phyloP scores from a whole-genome alignment of 1,139 yeast genomes.

The Suzukiozyma palmioleophila region DNA sequence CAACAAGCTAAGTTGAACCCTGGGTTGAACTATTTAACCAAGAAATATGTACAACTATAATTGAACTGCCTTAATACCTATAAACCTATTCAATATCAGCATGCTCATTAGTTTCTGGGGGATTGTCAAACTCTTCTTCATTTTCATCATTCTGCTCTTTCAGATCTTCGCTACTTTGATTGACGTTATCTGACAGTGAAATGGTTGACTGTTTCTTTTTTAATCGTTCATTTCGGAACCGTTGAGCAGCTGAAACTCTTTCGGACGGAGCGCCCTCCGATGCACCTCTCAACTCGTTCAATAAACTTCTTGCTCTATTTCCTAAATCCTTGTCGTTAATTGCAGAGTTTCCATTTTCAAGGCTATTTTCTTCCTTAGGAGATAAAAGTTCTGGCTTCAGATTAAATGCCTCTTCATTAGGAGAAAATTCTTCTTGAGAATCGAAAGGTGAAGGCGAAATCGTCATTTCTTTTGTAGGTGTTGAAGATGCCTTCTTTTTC shows the following conservation, averaged over 20 bases:
- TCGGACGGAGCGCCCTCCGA: slow-evolving; percentile 17
- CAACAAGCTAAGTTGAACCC: background rate
- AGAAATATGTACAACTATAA: background rate
- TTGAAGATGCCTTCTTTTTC: slow-evolving; percentile 14
- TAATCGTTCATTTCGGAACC: slow-evolving; percentile 33
- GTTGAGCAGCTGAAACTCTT: slow-evolving; percentile 29
- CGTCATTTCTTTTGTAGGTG: slow-evolving; percentile 7
- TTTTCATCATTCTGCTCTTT: background rate
- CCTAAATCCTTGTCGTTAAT: slow-evolving; percentile 43
- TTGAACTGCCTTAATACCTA: too few species aligned
- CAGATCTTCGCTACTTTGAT: background rate
- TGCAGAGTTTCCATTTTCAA: slow-evolving; percentile 6
- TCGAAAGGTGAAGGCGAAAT: slow-evolving; percentile 13
- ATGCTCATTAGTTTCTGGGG: background rate
- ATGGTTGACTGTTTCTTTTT: slow-evolving; percentile 7
- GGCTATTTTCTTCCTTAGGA: slow-evolving; percentile 4
- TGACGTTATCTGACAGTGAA: background rate
- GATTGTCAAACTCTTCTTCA: background rate
- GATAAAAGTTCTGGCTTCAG: slow-evolving; percentile 4
- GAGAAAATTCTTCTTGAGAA: slow-evolving; percentile 11
- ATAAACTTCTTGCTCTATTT: slow-evolving; percentile 54
- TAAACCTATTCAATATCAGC: too few species aligned
- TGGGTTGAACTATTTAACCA: background rate
- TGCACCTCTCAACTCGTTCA: slow-evolving; percentile 51
- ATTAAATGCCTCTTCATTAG: slow-evolving; percentile 7